Evolutionary conservation across 2,329 filamentous ascomycete genomes (phyloP).

Genomic region (Phoma sp.): DNA sequence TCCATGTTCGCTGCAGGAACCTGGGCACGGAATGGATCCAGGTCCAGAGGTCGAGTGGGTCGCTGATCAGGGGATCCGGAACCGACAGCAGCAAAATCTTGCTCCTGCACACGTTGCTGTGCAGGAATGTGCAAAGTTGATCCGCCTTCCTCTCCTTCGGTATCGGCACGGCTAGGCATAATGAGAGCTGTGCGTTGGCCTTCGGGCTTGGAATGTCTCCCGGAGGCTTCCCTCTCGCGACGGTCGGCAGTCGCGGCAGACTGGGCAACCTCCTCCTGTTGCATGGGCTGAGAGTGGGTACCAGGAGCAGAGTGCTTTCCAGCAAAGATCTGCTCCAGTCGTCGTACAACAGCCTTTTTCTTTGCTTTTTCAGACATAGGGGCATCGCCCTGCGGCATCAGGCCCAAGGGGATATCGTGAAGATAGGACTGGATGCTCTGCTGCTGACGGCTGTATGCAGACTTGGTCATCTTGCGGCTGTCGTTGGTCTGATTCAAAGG

Average conservation of each 20-base stretch:
- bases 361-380: slow-evolving; percentile 74
- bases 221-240: slow-evolving; percentile 48
- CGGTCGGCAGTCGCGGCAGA: slow-evolving; percentile 58
- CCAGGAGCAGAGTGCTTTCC: slow-evolving; percentile 62
- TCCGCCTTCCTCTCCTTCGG: slow-evolving; percentile 17
- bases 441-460: slow-evolving; percentile 43
- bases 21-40: slow-evolving; percentile 79
- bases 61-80: slow-evolving; percentile 67
- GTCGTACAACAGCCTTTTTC: slow-evolving; percentile 76
- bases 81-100: slow-evolving; percentile 39
- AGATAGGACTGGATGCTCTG: slow-evolving; percentile 71
- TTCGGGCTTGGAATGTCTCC: slow-evolving; percentile 45
- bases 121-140: slow-evolving; percentile 17
- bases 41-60: slow-evolving; percentile 75
- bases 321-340: slow-evolving; percentile 81
- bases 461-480: slow-evolving; percentile 35
- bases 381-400: slow-evolving; percentile 65
- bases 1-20: slow-evolving; percentile 78
- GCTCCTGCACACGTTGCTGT: slow-evolving; percentile 30
- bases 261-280: slow-evolving; percentile 63
- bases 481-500: slow-evolving; percentile 34
- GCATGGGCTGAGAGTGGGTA: slow-evolving; percentile 57
- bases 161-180: slow-evolving; percentile 36
- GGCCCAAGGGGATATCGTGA: slow-evolving; percentile 72
- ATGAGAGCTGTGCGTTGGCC: slow-evolving; percentile 56